Percentiles rank a stretch among this genome's conserved stretches.
These are phyloP conservation scores for Metschnikowia anglica DNA, from an alignment of 805 yeast genomes.

Conservation along the genomic window DNA sequence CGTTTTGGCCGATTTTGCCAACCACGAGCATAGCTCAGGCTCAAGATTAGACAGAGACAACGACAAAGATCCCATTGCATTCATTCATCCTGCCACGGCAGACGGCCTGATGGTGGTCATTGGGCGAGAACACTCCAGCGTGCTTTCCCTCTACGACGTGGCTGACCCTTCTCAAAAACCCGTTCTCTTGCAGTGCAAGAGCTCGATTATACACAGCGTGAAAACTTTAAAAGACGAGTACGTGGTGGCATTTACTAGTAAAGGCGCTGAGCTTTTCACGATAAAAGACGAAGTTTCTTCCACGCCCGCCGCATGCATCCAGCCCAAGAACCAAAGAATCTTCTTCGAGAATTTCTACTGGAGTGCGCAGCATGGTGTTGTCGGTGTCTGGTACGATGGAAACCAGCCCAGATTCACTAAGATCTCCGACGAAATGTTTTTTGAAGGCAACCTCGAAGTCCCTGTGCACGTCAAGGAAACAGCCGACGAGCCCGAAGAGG, in stretches of 20 bases:
- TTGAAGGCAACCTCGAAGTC: conserved; percentile 19
- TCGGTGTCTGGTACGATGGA: conserved; percentile 42
- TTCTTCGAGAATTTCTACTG: conserved; percentile 32
- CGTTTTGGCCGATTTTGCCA: conserved; percentile 20
- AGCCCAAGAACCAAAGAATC: not conserved
- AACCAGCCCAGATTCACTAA: conserved; percentile 27
- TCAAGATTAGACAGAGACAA: not conserved
- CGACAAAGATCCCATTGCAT: not conserved
- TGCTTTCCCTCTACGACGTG: conserved; percentile 9
- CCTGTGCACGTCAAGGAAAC: conserved; percentile 11
- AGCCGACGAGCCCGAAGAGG: conserved; percentile 19
- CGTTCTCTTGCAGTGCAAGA: conserved; percentile 3
- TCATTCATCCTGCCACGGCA: not conserved
- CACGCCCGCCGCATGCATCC: conserved; percentile 18
- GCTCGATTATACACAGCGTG: conserved; percentile 10
- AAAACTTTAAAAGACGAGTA: conserved; percentile 7
- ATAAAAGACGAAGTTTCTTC: conserved; percentile 10
- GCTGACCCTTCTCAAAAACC: conserved; percentile 9
- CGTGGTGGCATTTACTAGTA: conserved; percentile 28
- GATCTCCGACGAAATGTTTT: conserved; percentile 16
- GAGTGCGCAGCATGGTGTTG: conserved; percentile 27
- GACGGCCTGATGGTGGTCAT: conserved; percentile 10
- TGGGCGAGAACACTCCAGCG: conserved; percentile 8
- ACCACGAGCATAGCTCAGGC: not conserved
- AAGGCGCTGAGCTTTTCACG: conserved; percentile 33